Percentiles rank a stretch among this genome's conserved stretches.
These are phyloP conservation scores for Hypoxylon trugodes DNA, from an alignment of 495 filamentous ascomycete species.

Conservation along the genomic window DNA sequence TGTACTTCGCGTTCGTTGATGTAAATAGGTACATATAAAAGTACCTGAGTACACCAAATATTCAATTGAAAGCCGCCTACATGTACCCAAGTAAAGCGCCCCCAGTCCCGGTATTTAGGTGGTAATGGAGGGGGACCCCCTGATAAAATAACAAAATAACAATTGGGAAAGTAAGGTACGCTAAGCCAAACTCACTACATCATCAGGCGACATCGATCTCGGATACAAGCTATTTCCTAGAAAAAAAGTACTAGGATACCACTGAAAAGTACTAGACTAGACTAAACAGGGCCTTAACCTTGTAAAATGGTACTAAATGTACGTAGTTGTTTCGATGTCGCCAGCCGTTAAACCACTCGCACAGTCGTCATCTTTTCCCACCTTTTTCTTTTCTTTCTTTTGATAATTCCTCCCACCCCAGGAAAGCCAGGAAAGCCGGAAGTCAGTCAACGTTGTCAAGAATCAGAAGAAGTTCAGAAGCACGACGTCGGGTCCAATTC, in stretches of 20 bases:
- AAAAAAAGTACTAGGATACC: too few species aligned
- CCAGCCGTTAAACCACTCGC: conserved; percentile 34
- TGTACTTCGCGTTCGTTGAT: too few species aligned
- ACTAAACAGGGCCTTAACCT: conserved; percentile 32
- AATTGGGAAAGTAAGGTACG: conserved; percentile 18
- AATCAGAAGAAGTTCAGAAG: too few species aligned
- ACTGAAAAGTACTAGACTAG: conserved; percentile 3
- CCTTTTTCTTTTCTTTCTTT: conserved; percentile 33
- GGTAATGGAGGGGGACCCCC: too few species aligned
- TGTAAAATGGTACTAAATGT: too few species aligned
- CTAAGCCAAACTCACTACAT: conserved; percentile 38
- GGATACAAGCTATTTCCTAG: conserved; percentile 32
- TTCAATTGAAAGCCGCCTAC: too few species aligned
- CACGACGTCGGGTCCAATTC: conserved; percentile 16
- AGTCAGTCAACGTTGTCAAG: too few species aligned
- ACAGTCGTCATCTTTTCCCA: conserved; percentile 42
- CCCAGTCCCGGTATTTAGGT: conserved; percentile 19
- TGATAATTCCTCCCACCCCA: conserved; percentile 32
- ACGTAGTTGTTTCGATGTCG: conserved; percentile 37
- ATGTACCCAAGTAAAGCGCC: background rate
- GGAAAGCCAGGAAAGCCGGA: too few species aligned
- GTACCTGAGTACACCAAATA: too few species aligned
- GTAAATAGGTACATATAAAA: too few species aligned
- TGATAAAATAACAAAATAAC: conserved; percentile 18
- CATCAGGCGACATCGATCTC: conserved; percentile 42